Base-by-base conservation (phyloP, 257 asterid species). In the Solanum tacnaense region DNA sequence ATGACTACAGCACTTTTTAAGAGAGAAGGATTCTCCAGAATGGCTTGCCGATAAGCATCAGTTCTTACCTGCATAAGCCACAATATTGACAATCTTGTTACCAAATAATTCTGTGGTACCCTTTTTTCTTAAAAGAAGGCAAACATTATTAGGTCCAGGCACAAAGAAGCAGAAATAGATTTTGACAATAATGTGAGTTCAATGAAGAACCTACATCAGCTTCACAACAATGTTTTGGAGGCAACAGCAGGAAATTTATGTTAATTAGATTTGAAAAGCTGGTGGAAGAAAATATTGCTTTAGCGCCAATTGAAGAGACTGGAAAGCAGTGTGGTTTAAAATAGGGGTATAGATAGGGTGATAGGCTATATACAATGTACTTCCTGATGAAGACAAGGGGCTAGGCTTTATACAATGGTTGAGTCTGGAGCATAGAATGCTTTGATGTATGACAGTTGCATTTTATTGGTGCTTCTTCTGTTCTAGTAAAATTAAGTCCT, bases 1-100 rank as follows among this genome's bases (percentile, higher is more conserved):
- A 97, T 95, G 49, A 96, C 98, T 62, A 92, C 95, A 73, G 98
- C 94, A 72, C 92, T 93, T 84, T 85, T 90, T 29, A 97, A 87
- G 81, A 97, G 94, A 89, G 98, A 95, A 84, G 98, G 99, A 87
- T 97, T 97, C 89, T 94, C 95, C 92, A 92, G 18, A 60, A 97
- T 92, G 87, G 99, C 98, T 91, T 93, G 92, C 89, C 93, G 93
- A 75, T 96, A 97, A 18, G 98, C 93, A 91, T 95, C 98, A 13
- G 99, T 97, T 88, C 99, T 93, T 36, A 92, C 98, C 99, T 97
- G 93, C 90, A 93, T 25, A 29, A 9, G 32, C 72, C 39, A 67
- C 58, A 27, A 72, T 34, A 67, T 44, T 44, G 46, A 81, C 82
- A 87, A 29, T 82, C 39, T 18, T 29, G 68, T 46, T 49, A 82